Evolutionary conservation across 495 filamentous ascomycete genomes (phyloP).

Genomic region (Podospora comata): DNA sequence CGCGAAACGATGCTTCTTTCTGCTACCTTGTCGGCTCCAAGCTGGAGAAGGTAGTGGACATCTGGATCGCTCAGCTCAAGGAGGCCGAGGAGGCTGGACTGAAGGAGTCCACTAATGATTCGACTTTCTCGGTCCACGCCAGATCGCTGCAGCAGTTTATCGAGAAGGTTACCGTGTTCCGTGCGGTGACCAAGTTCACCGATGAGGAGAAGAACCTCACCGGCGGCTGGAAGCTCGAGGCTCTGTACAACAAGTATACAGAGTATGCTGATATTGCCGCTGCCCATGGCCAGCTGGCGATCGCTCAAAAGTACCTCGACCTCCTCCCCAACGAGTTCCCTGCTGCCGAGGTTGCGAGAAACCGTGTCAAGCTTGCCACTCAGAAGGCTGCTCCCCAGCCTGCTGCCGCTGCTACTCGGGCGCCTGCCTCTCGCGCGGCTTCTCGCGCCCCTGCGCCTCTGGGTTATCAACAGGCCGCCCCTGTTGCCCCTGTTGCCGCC

Average conservation of each 20-base stretch:
- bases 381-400: conserved; percentile 55
- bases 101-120: conserved; percentile 63
- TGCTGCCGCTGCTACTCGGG: conserved; percentile 29
- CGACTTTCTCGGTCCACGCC: conserved; percentile 88
- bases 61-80: conserved; percentile 86
- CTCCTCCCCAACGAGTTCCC: conserved; percentile 83
- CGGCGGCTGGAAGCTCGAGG: conserved; percentile 82
- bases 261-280: conserved; percentile 97
- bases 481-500: conserved; percentile 34
- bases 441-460: conserved; percentile 33
- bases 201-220: conserved; percentile 68
- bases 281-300: conserved; percentile 77
- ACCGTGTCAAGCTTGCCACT: conserved; percentile 81
- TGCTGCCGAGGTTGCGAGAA: conserved; percentile 81
- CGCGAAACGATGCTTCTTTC: conserved; percentile 86
- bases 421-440: conserved; percentile 25
- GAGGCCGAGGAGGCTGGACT: conserved; percentile 75
- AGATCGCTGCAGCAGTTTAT: conserved; percentile 86
- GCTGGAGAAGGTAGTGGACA: conserved; percentile 90
- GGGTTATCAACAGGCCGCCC: conserved; percentile 39
- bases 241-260: conserved; percentile 89
- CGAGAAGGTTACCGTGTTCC: conserved; percentile 97
- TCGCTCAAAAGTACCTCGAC: conserved; percentile 88
- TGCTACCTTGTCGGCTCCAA: conserved; percentile 95
- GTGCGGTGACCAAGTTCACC: conserved; percentile 85